Conservation (phyloP, 305 asterid genomes). For the Rubia peregrina region DNA sequence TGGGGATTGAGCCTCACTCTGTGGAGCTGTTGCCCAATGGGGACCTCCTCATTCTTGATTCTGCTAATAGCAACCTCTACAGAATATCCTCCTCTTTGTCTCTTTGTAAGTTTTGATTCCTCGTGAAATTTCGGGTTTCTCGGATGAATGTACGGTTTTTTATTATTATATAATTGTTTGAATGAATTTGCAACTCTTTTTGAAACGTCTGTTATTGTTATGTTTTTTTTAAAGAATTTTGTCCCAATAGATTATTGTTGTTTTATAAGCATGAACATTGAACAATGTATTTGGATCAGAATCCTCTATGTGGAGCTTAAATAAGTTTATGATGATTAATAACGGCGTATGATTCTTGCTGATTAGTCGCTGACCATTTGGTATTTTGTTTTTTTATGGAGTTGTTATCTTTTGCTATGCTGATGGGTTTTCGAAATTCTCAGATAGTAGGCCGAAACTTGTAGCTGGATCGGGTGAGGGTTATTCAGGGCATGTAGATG, state of each 20-base stretch:
- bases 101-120: slow-evolving; percentile 45
- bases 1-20: slow-evolving; percentile 83
- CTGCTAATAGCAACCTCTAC: slow-evolving; percentile 84
- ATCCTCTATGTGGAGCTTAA: background rate
- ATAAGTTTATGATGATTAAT: background rate
- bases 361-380: background rate
- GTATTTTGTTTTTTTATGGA: background rate
- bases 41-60: slow-evolving; percentile 84
- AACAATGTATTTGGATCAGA: background rate
- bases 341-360: background rate
- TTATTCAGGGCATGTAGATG: slow-evolving; percentile 78
- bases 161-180: no score
- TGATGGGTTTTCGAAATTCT: slow-evolving; percentile 14
- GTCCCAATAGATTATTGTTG: background rate
- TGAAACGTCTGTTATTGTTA: background rate
- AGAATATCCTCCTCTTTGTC: slow-evolving; percentile 84
- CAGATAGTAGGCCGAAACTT: slow-evolving; percentile 82
- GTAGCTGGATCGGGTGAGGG: slow-evolving; percentile 94
- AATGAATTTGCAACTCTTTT: background rate
- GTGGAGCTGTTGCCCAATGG: slow-evolving; percentile 73
- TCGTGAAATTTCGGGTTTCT: background rate
- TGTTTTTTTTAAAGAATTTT: background rate
- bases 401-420: slow-evolving; percentile 1
- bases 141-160: no score
- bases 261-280: background rate